phyloP scores from a whole-genome alignment of 1,284 basidiomycete species.

The Boletus calvinii region DNA sequence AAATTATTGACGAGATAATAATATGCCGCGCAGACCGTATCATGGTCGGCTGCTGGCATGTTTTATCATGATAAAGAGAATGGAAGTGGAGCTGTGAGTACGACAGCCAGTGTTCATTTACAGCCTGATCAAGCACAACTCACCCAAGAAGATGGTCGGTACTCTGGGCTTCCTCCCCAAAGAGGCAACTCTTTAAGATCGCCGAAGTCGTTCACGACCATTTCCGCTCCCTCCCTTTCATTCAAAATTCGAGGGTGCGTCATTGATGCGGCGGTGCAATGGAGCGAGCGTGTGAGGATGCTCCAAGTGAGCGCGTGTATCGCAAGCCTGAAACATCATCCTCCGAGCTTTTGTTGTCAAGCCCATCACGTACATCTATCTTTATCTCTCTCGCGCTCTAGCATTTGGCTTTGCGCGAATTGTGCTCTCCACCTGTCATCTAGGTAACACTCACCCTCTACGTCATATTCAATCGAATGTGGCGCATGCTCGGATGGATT shows the following conservation, averaged over 20 bases:
- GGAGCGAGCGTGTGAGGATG: constrained; percentile 23
- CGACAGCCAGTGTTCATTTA: not conserved
- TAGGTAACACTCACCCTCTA: constrained; percentile 2
- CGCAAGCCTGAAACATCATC: constrained; percentile 5
- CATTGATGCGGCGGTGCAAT: constrained; percentile 4
- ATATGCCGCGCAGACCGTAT: no score
- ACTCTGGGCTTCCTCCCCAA: constrained; percentile 5
- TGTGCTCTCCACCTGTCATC: constrained; percentile 14
- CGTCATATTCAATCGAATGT: constrained; percentile 3
- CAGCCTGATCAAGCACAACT: not conserved
- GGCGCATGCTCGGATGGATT: not conserved
- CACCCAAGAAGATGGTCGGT: not conserved
- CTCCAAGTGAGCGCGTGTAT: not conserved
- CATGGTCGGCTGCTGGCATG: not conserved
- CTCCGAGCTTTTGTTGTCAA: not conserved
- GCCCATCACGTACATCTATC: not conserved
- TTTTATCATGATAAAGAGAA: not conserved
- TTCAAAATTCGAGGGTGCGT: constrained; percentile 15
- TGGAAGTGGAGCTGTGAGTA: constrained; percentile 8
- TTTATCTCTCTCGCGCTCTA: constrained; percentile 1
- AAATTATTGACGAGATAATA: not conserved
- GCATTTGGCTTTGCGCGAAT: constrained; percentile 3
- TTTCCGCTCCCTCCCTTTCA: constrained; percentile 15
- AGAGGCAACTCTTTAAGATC: constrained; percentile 22
- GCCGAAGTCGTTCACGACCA: constrained; percentile 13